Evolutionary conservation across 2,329 filamentous ascomycete genomes (phyloP).

Genomic region (Phialophora expanda): DNA sequence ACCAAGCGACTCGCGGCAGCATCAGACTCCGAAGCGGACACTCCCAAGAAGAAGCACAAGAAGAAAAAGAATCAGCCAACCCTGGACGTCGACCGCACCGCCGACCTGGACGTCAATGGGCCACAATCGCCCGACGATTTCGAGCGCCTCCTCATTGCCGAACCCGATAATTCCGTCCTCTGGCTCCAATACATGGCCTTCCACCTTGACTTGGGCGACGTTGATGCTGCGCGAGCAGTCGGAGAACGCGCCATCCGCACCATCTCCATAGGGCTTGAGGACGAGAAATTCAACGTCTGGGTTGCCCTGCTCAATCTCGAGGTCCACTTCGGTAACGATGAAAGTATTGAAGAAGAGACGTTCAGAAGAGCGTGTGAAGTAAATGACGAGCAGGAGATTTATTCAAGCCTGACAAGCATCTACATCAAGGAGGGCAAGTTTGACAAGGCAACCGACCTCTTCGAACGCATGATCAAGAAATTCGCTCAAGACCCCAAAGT

Average conservation of each 20-base stretch:
- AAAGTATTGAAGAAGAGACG: conserved; percentile 79
- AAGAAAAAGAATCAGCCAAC: conserved; percentile 76
- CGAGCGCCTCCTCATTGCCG: conserved; percentile 87
- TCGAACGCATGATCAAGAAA: conserved; percentile 85
- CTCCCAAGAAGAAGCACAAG: conserved; percentile 62
- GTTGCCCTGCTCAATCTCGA: conserved; percentile 93
- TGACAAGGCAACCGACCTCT: conserved; percentile 83
- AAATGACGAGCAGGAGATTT: conserved; percentile 87
- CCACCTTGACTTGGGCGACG: conserved; percentile 88
- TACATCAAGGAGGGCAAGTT: conserved; percentile 90
- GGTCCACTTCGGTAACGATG: conserved; percentile 83
- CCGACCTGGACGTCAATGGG: conserved; percentile 85
- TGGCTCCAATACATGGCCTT: conserved; percentile 99
- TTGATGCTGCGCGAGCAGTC: conserved; percentile 84
- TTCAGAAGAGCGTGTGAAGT: conserved; percentile 94
- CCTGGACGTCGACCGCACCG: conserved; percentile 85
- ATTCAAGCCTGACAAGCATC: conserved; percentile 88
- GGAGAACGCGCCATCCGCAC: conserved; percentile 88
- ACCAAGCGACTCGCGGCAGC: conserved; percentile 56
- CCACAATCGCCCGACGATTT: conserved; percentile 91
- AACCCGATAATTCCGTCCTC: conserved; percentile 88
- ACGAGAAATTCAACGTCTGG: conserved; percentile 95
- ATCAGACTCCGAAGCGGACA: conserved; percentile 60
- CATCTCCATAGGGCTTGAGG: conserved; percentile 88
- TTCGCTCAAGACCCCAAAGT: conserved; percentile 78